Evolutionary conservation across 805 yeast species (phyloP), one percentile per base, ranked within the genome.

Genomic region (Kazachstania kunashirensis): DNA sequence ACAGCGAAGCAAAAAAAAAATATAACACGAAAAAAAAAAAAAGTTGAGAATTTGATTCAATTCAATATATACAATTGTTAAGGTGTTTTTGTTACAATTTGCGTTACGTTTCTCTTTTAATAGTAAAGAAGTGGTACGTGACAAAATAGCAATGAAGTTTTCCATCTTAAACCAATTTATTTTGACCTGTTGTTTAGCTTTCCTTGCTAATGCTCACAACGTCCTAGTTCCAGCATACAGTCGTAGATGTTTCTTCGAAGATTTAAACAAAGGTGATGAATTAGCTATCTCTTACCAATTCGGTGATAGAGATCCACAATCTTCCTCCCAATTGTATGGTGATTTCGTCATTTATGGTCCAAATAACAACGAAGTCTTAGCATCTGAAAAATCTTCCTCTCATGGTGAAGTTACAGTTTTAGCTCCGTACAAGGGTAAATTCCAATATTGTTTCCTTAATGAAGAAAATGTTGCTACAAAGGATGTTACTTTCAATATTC

Each of bases 401-500:
- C 94, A 86, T 54, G 96, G 95, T 29, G 94, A 84, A 44, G 75
- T 75, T 42, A 67, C 77, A 12, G 61, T 84, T 42, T 73, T 67
- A 41, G 89, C 94, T 34, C 66, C 71, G 36, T 62, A 68, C 42
- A 59, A 62, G 38, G 97, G 97, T 37, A 81, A 79, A 55, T 82
- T 76, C 65, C 71, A 75, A 45, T 92, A 83, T 68, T 89, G 98
- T 64, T 89, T 89, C 68, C 76, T 89, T 48, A 89, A 92, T 61
- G 96, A 86, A 60, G 77, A 74, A 50, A 67, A 74, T 15, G 57
- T 78, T 32, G 74, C 71, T 29, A 84, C 92, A 35, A 81, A 85
- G 61, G 98, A 89, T 56, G 95, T 89, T 26, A 80, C 95, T 0
- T 89, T 89, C 71, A 92, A 89, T 61, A 84, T 89, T 40, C 95